Conservation (phyloP, 2,329 filamentous ascomycete genomes). For the Alternaria triticina region DNA sequence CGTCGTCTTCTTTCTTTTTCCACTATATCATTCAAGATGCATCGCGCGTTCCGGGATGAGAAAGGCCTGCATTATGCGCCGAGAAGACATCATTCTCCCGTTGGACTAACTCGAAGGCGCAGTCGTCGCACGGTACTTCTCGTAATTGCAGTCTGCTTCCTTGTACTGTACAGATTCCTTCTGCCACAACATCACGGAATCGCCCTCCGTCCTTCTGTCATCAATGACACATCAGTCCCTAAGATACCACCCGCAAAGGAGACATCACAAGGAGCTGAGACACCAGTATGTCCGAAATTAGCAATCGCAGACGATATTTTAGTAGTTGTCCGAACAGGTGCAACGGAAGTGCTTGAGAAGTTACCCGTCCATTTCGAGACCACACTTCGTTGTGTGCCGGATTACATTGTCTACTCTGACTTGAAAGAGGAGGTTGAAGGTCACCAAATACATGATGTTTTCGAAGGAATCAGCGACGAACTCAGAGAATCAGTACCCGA, state of each 20-base stretch:
- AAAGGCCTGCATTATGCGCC: not conserved
- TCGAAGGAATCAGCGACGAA: slow-evolving; percentile 29
- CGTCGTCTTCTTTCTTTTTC: not conserved
- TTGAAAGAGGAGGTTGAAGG: slow-evolving; percentile 33
- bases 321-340: slow-evolving; percentile 62
- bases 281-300: not conserved
- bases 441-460: slow-evolving; percentile 37
- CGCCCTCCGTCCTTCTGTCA: not conserved
- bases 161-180: not conserved
- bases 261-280: not conserved
- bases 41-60: not conserved
- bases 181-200: not conserved
- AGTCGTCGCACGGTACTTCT: not conserved
- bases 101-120: not conserved
- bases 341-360: slow-evolving; percentile 61
- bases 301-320: slow-evolving; percentile 51
- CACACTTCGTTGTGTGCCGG: slow-evolving; percentile 41
- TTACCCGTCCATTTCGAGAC: slow-evolving; percentile 52
- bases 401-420: slow-evolving; percentile 45
- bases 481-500: slow-evolving; percentile 33
- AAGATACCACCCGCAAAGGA: not conserved
- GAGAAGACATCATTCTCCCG: not conserved
- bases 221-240: not conserved
- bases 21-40: not conserved
- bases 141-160: not conserved